A percentile compares a stretch with the other conserved stretches of the same genome.
These are phyloP conservation scores for Beta vulgaris DNA, from an alignment of 148 eudicot species.

Conservation along the genomic window DNA sequence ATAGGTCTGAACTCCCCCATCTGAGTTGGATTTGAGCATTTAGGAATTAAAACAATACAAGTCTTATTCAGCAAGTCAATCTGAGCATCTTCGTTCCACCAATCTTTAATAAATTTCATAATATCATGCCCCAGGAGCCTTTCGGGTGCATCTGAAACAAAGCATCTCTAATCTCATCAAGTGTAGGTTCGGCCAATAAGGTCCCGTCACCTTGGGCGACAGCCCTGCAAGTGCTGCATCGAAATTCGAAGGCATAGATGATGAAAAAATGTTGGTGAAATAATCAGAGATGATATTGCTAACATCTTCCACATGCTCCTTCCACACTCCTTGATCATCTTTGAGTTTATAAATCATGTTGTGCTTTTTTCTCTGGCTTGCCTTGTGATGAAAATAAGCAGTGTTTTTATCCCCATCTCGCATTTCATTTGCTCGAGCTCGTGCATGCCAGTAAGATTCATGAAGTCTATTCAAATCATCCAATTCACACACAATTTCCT, in stretches of 20 bases:
- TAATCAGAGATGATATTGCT: not conserved
- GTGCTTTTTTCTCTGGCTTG: not conserved
- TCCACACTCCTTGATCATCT: not conserved
- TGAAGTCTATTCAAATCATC: not conserved
- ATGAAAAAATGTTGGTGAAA: not conserved
- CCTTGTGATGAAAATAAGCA: not conserved
- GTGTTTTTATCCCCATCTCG: not conserved
- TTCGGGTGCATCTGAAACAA: not conserved
- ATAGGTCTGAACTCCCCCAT: no score
- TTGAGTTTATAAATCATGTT: not conserved
- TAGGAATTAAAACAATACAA: not conserved
- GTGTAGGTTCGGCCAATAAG: not conserved
- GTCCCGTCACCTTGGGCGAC: fast-evolving
- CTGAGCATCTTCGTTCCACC: not conserved
- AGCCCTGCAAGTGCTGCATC: not conserved
- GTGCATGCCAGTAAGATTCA: not conserved
- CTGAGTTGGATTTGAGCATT: no score
- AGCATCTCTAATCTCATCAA: not conserved
- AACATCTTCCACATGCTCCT: not conserved
- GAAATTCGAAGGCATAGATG: no score
- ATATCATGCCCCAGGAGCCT: not conserved
- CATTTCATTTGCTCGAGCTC: not conserved
- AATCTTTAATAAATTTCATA: not conserved
- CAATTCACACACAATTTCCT: no score
- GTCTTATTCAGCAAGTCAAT: not conserved